Percentiles rank a stretch among this genome's conserved stretches.
phyloP scores from a whole-genome alignment of 2,329 filamentous ascomycete species.

The Colletotrichum sp. region DNA sequence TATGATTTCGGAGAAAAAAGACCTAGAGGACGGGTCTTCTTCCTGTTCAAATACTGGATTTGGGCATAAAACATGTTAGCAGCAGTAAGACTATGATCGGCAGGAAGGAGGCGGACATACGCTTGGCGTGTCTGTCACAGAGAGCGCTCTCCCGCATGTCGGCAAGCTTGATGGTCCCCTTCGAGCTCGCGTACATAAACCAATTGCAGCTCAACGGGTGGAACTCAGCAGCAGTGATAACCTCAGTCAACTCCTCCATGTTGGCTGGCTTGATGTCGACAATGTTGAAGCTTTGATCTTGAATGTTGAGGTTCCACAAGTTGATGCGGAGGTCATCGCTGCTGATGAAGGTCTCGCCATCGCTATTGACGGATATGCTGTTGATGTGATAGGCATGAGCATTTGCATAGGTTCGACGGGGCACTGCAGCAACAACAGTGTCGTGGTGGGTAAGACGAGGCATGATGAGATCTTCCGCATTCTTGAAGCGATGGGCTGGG shows the following conservation, averaged over 20 bases:
- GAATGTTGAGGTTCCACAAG: conserved; percentile 98
- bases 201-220: conserved; percentile 97
- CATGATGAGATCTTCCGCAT: conserved; percentile 84
- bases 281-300: conserved; percentile 99
- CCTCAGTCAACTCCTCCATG: conserved; percentile 99
- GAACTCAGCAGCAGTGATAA: conserved; percentile 98
- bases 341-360: conserved; percentile 99
- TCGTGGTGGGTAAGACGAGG: conserved; percentile 97
- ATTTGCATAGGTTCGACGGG: conserved; percentile 95
- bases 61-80: neutral
- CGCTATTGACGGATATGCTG: conserved; percentile 99
- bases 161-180: conserved; percentile 97
- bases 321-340: conserved; percentile 98
- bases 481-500: conserved; percentile 78
- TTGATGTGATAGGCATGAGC: conserved; percentile 99
- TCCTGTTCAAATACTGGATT: conserved; percentile 93
- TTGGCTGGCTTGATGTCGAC: conserved; percentile 99
- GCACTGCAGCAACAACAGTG: conserved; percentile 95
- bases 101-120: conserved; percentile 57
- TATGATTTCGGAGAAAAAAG: conserved; percentile 99
- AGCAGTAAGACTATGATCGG: neutral
- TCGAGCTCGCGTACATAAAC: conserved; percentile 99
- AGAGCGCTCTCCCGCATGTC: conserved; percentile 98
- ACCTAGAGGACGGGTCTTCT: conserved; percentile 94
- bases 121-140: conserved; percentile 94